Evolutionary conservation across 2,329 filamentous ascomycete species (phyloP).

Genomic region (Clarireedia hainanense): DNA sequence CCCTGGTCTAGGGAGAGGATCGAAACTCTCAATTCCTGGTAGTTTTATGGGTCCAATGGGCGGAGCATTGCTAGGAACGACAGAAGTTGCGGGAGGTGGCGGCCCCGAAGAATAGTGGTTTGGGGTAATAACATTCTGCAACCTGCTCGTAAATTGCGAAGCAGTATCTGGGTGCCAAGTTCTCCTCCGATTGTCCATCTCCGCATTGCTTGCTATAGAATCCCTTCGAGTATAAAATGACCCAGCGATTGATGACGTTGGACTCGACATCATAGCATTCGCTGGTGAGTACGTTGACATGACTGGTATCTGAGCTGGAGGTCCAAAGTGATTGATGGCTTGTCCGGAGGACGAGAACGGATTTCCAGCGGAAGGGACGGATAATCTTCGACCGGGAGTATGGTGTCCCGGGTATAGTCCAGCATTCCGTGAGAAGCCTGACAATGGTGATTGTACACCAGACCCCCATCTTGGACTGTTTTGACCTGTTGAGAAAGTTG

Average conservation of each 20-base stretch:
- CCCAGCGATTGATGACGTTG: conserved; percentile 48
- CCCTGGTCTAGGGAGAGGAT: conserved; percentile 57
- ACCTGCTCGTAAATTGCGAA: conserved; percentile 57
- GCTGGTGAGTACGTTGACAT: conserved; percentile 49
- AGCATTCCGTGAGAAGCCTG: conserved; percentile 59
- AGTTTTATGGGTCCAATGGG: conserved; percentile 50
- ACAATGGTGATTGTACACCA: conserved; percentile 59
- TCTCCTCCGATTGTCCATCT: conserved; percentile 72
- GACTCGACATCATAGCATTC: conserved; percentile 57
- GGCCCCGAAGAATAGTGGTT: conserved; percentile 40
- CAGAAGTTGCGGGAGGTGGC: conserved; percentile 18
- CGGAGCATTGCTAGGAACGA: conserved; percentile 32
- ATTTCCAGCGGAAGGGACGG: conserved; percentile 68
- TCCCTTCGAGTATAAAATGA: conserved; percentile 59
- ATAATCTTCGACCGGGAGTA: conserved; percentile 66
- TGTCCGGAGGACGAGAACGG: conserved; percentile 58
- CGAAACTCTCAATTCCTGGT: conserved; percentile 88
- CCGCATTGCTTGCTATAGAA: conserved; percentile 51
- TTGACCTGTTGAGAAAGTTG: conserved; percentile 69
- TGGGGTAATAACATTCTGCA: conserved; percentile 69
- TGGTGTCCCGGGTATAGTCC: conserved; percentile 63
- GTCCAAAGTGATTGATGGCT: conserved; percentile 39
- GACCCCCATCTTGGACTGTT: conserved; percentile 70
- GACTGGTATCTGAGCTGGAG: conserved; percentile 45
- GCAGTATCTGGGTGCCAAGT: conserved; percentile 84